Conservation (phyloP, 495 filamentous ascomycete species). For the Aspergillus nidulans region DNA sequence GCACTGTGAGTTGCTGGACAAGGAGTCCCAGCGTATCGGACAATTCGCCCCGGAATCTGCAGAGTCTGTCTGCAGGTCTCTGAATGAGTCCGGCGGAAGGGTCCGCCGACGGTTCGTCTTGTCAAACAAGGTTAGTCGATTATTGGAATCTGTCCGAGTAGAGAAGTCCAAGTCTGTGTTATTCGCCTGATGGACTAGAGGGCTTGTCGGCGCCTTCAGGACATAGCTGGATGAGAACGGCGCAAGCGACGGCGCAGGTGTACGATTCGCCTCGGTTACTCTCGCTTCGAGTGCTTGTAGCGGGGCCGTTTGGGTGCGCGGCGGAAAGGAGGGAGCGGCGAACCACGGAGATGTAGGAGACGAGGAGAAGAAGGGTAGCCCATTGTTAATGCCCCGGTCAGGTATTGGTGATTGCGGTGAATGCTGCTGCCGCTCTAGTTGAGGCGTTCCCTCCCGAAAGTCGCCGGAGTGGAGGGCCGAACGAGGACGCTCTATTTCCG, state of each 20-base stretch:
- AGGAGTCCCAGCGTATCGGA: constrained; percentile 36
- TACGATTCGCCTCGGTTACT: constrained; percentile 20
- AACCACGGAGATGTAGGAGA: constrained; percentile 52
- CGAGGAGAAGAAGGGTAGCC: constrained; percentile 29
- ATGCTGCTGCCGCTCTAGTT: constrained; percentile 23
- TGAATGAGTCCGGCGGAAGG: constrained; percentile 53
- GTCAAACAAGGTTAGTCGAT: constrained; percentile 34
- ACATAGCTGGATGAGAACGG: constrained; percentile 80
- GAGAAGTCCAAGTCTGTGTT: constrained; percentile 77
- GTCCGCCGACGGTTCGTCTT: constrained; percentile 55
- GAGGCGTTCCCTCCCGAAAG: constrained; percentile 61
- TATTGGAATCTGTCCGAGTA: constrained; percentile 28
- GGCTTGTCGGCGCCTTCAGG: constrained; percentile 85
- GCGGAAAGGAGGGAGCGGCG: constrained; percentile 24
- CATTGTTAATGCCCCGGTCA: constrained; percentile 12
- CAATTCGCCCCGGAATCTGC: constrained; percentile 18
- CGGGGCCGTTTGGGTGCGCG: constrained; percentile 14
- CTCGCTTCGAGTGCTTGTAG: constrained; percentile 17
- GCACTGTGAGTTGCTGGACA: constrained; percentile 64
- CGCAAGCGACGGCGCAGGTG: constrained; percentile 61
- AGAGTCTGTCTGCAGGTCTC: constrained; percentile 38
- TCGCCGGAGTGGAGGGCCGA: constrained; percentile 89
- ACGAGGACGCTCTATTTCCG: constrained; percentile 73
- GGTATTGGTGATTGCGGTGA: constrained; percentile 20
- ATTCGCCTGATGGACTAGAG: constrained; percentile 83